phyloP scores from a whole-genome alignment of 305 asterid genomes.

The Fraxinus paxiana region DNA sequence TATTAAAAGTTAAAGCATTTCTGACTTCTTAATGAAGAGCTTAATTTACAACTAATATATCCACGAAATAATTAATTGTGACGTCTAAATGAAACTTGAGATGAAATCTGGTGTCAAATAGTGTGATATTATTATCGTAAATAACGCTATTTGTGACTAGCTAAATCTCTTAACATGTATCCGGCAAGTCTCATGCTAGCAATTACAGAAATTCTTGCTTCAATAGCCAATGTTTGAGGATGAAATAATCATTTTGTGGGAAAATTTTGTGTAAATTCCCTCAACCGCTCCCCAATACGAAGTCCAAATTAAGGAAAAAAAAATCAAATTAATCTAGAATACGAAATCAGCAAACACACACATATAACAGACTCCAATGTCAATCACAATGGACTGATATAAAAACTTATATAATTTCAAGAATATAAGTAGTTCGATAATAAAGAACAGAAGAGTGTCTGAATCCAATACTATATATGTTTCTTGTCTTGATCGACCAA shows the following conservation, averaged over 20 bases:
- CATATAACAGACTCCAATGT: background rate
- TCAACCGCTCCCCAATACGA: background rate
- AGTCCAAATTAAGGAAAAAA: no score
- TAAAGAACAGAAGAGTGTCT: background rate
- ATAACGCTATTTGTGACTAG: no score
- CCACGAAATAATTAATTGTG: background rate
- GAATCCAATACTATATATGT: background rate
- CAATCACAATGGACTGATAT: background rate
- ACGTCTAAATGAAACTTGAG: background rate
- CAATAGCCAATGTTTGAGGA: background rate
- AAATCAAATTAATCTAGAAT: background rate
- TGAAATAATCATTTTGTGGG: background rate
- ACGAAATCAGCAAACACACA: background rate
- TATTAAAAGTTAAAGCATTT: no score
- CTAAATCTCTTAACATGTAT: no score
- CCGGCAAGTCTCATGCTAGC: background rate
- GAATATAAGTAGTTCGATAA: background rate
- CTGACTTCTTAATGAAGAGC: background rate
- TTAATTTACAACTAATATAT: background rate
- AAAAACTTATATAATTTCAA: background rate
- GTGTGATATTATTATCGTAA: background rate
- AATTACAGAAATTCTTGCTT: background rate
- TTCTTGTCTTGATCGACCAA: background rate
- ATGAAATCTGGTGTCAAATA: background rate
- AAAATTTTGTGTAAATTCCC: background rate